phyloP scores from a whole-genome alignment of 2,329 filamentous ascomycete genomes.

The Monosporascus sp. region DNA sequence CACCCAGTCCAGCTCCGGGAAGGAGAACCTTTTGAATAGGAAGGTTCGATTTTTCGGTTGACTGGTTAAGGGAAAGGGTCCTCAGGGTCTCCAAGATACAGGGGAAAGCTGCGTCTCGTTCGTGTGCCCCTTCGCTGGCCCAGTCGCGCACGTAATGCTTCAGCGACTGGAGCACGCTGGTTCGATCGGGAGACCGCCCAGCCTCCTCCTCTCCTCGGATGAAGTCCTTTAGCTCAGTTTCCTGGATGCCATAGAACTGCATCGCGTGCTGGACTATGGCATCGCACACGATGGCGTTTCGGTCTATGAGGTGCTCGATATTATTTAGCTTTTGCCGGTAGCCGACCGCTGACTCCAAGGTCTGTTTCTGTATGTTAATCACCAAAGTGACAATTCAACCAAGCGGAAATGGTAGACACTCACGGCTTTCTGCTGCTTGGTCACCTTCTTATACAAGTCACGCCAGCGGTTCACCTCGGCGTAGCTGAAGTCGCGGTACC shows the following conservation, averaged over 20 bases:
- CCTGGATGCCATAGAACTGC: conserved; percentile 39
- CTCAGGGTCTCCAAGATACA: conserved; percentile 32
- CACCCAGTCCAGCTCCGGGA: conserved; percentile 48
- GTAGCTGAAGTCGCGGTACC: conserved; percentile 30
- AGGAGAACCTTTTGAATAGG: conserved; percentile 35
- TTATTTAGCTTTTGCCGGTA: conserved; percentile 50
- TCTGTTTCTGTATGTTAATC: conserved; percentile 16
- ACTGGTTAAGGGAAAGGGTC: conserved; percentile 24
- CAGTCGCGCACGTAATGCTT: conserved; percentile 56
- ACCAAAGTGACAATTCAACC: not conserved
- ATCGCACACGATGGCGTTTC: conserved; percentile 41
- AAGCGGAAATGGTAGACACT: not conserved
- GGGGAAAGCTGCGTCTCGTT: conserved; percentile 38
- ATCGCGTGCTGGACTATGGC: conserved; percentile 40
- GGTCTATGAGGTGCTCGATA: conserved; percentile 35
- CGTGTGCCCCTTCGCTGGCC: conserved; percentile 41
- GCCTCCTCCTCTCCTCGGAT: conserved; percentile 32
- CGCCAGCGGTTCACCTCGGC: conserved; percentile 31
- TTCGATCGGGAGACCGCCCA: conserved; percentile 36
- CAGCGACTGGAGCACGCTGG: conserved; percentile 46
- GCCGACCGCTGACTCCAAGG: conserved; percentile 51
- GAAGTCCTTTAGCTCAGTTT: conserved; percentile 40
- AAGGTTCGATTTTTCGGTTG: not conserved
- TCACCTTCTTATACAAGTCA: conserved; percentile 31
- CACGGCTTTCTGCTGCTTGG: conserved; percentile 29